Evolutionary conservation across 305 asterid genomes (phyloP).

Genomic region (Solanum chacoense): DNA sequence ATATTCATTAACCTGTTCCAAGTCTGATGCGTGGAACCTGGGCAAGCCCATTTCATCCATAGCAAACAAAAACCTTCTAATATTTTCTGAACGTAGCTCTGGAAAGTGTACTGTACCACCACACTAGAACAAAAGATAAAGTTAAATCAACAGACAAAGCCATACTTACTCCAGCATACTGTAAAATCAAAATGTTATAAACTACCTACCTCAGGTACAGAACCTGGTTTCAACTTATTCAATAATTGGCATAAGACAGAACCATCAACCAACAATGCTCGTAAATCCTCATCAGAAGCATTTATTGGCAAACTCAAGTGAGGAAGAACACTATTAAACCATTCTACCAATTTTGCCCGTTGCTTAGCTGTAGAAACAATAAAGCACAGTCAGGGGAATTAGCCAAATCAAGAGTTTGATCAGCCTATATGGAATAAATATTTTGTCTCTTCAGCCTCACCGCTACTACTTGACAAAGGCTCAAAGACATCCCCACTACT

Average conservation of each 20-base stretch:
- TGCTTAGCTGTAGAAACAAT: constrained; percentile 39
- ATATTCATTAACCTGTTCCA: constrained; percentile 43
- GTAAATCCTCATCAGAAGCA: constrained; percentile 72
- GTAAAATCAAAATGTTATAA: neutral
- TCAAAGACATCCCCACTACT: constrained; percentile 47
- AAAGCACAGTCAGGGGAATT: neutral
- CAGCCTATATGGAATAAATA: neutral
- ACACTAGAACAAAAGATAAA: constrained; percentile 12
- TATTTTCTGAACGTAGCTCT: constrained; percentile 23
- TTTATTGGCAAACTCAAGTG: constrained; percentile 41
- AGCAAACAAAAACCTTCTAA: constrained; percentile 54
- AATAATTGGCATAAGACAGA: constrained; percentile 50
- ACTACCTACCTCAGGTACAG: constrained; percentile 62
- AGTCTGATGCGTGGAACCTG: constrained; percentile 53
- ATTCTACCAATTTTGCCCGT: constrained; percentile 48
- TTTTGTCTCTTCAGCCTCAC: constrained; percentile 22
- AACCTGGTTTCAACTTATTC: constrained; percentile 65
- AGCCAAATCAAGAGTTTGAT: neutral
- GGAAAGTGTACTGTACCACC: constrained; percentile 24
- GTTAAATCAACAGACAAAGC: neutral
- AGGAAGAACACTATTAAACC: constrained; percentile 61
- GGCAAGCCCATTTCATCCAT: constrained; percentile 61
- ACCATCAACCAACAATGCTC: constrained; percentile 58
- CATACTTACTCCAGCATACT: neutral
- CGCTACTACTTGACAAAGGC: constrained; percentile 47